Conservation (phyloP, 176 grass and related monocot species). For the Pontederia paniculata region DNA sequence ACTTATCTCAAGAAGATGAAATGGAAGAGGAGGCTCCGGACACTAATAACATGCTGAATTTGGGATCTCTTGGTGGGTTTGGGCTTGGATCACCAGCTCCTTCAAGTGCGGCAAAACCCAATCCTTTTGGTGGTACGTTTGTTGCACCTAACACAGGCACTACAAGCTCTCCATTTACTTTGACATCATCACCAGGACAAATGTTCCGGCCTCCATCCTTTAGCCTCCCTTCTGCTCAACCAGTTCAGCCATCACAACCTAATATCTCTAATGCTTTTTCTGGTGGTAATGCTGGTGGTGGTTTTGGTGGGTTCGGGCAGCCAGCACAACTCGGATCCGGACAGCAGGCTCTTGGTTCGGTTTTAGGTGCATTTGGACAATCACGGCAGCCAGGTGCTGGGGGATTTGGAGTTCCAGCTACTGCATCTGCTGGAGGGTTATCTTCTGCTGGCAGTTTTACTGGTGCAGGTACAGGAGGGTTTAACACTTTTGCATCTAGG, state of each 20-base stretch:
- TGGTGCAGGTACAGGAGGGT: neutral
- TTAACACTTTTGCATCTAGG: constrained; percentile 11
- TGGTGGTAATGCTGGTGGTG: constrained; percentile 47
- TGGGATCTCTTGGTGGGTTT: constrained; percentile 73
- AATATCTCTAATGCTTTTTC: constrained; percentile 50
- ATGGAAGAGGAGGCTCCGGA: constrained; percentile 87
- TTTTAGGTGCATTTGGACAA: constrained; percentile 90
- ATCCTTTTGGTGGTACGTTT: constrained; percentile 74
- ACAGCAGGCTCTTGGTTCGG: constrained; percentile 78
- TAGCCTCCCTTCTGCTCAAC: constrained; percentile 64
- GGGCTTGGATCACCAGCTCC: constrained; percentile 51
- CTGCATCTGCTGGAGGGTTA: constrained; percentile 1
- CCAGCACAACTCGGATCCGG: constrained; percentile 25
- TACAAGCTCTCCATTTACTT: constrained; percentile 27
- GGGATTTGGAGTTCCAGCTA: constrained; percentile 17
- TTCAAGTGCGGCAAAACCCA: constrained; percentile 55
- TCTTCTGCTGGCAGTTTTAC: constrained; percentile 22
- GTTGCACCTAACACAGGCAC: constrained; percentile 35
- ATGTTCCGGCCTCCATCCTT: constrained; percentile 74
- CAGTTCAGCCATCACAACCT: constrained; percentile 46
- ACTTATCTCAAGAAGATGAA: constrained; percentile 72
- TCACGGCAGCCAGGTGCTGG: constrained; percentile 71
- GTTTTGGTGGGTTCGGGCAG: constrained; percentile 75
- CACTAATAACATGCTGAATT: constrained; percentile 38
- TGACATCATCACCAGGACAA: constrained; percentile 56